A percentile compares a stretch with the other conserved stretches of the same genome.
Conservation (phyloP, 2,329 filamentous ascomycete species). For the Fusarium musae region DNA sequence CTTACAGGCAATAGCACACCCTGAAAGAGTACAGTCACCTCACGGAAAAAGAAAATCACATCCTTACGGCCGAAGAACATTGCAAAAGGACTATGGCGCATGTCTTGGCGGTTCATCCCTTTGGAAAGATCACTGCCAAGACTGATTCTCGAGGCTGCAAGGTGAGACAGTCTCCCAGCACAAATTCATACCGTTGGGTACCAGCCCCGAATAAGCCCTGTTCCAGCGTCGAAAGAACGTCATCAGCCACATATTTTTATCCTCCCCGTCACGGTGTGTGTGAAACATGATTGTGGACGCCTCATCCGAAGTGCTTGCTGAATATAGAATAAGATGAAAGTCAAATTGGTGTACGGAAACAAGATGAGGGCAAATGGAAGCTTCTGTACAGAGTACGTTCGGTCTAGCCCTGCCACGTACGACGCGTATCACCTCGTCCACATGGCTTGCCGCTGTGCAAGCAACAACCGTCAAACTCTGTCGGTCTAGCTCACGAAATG, state of each 20-base stretch:
- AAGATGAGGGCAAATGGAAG: conserved; percentile 5
- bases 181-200: not conserved
- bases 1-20: conserved; percentile 2
- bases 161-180: conserved; percentile 4
- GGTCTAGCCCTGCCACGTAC: conserved; percentile 14
- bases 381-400: not conserved
- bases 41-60: not conserved
- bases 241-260: conserved; percentile 19
- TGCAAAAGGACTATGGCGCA: not conserved
- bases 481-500: not conserved
- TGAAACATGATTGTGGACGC: not conserved
- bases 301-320: conserved; percentile 13
- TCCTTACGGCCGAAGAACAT: conserved; percentile 17
- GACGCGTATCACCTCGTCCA: conserved; percentile 22
- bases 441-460: conserved; percentile 27
- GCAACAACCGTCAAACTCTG: conserved; percentile 11
- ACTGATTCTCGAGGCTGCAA: not conserved
- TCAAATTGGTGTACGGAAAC: conserved; percentile 7
- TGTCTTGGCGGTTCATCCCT: conserved; percentile 1
- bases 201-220: not conserved
- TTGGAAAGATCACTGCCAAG: not conserved
- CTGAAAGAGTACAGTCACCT: not conserved
- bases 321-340: conserved; percentile 2
- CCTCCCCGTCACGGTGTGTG: conserved; percentile 8
- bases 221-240: not conserved